Base-by-base conservation (phyloP, 805 yeast genomes). In the Babjeviella inositovora region DNA sequence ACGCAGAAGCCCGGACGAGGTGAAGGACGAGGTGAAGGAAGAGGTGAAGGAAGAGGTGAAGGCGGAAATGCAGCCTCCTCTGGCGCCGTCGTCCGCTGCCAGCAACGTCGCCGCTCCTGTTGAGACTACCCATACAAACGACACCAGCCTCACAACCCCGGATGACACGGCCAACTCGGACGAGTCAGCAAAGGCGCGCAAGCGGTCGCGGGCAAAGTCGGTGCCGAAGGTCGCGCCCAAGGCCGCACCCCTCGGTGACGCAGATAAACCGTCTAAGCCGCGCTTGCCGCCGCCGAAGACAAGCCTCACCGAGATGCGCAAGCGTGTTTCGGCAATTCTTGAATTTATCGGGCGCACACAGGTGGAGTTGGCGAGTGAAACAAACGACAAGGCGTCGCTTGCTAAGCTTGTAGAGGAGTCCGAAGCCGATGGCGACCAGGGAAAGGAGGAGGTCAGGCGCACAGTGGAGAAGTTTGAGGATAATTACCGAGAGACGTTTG, bases 301-400 rank as follows among this genome's bases (percentile, higher is more conserved):
- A 3, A 65, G 84, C 3, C 46, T 85, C 29, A 63, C 66, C 34
- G 98, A 87, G 44, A 75, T 87, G 80, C 65, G 84, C 27, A 70
- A 81, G 38, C 62, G 98, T 28, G 77, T 84, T 2, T 75, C 81
- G 3, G 92, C 95, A 2, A 87, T 87, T 11, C 51, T 87, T 35
- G 97, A 90, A 47, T 90, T 85, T 60, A 64, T 87, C 13, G 81
- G 85, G 8, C 60, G 93, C 25, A 77, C 92, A 2, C 94, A 84
- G 44, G 47, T 73, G 30, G 97, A 87, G 39, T 50, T 87, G 30
- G 72, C 74, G 22, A 66, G 65, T 24, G 94, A 84, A 35, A 73
- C 72, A 33, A 50, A 59, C n/a, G 65, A 61, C 20, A 69, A 71
- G 25, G 53, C 20, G 6, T 13, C 22, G 7, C 7, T 43, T 13